Conservation (phyloP, 805 yeast genomes). For the Candida xyloterini region DNA sequence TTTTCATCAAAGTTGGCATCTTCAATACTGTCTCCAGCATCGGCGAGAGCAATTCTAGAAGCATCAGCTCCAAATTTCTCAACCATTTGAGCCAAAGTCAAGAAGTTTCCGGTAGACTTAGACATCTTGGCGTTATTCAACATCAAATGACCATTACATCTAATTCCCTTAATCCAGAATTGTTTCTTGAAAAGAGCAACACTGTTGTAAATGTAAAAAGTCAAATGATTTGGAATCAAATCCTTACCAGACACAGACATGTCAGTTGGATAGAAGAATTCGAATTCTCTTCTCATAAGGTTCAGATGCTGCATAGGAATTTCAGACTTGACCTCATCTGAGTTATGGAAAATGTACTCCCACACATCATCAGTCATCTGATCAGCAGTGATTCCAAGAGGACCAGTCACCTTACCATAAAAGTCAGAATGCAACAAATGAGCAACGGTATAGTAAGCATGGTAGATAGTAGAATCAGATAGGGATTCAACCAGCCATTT, state of each 20-base stretch:
- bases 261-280: conserved; percentile 94
- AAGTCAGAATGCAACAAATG: conserved; percentile 84
- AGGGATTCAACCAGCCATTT: conserved; percentile 89
- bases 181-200: conserved; percentile 88
- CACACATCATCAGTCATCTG: conserved; percentile 91
- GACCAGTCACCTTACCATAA: conserved; percentile 75
- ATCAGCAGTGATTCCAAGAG: conserved; percentile 70
- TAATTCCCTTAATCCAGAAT: conserved; percentile 91
- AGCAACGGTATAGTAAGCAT: conserved; percentile 88
- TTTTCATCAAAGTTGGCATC: conserved; percentile 98
- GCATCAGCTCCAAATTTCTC: conserved; percentile 97
- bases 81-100: conserved; percentile 82
- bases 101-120: conserved; percentile 94
- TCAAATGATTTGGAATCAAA: conserved; percentile 93
- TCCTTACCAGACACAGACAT: conserved; percentile 93
- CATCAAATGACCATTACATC: conserved; percentile 93
- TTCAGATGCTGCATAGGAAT: conserved; percentile 68
- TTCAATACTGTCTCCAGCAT: conserved; percentile 96
- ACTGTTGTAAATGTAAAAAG: conserved; percentile 91
- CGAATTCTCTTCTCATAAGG: conserved; percentile 86
- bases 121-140: conserved; percentile 98
- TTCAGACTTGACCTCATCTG: conserved; percentile 52
- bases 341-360: conserved; percentile 81
- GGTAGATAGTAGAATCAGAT: conserved; percentile 94
- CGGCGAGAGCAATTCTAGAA: conserved; percentile 94